phyloP scores from a whole-genome alignment of 2,329 filamentous ascomycete species.

The Diaporthe aspalathi region DNA sequence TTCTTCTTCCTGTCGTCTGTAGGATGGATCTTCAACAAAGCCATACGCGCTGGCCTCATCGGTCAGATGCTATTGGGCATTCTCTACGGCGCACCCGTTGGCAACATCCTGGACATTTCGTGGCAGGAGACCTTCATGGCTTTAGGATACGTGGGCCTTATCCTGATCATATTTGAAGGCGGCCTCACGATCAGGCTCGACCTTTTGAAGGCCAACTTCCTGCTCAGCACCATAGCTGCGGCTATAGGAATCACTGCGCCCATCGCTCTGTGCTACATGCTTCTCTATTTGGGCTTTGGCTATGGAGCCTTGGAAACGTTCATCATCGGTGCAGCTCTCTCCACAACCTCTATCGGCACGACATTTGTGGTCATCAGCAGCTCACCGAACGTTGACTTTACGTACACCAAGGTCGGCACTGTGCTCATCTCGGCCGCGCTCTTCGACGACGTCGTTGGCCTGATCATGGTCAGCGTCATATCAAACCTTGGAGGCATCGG shows the following conservation, averaged over 20 bases:
- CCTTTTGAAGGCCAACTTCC: slow-evolving; percentile 57
- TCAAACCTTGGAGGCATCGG: slow-evolving; percentile 42
- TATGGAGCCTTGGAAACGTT: slow-evolving; percentile 46
- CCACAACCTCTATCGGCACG: slow-evolving; percentile 35
- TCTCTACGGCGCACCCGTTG: slow-evolving; percentile 57
- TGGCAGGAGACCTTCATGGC: slow-evolving; percentile 60
- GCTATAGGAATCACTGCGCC: slow-evolving; percentile 58
- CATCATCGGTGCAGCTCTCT: slow-evolving; percentile 34
- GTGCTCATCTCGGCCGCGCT: slow-evolving; percentile 59
- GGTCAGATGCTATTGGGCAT: slow-evolving; percentile 60
- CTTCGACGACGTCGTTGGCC: slow-evolving; percentile 58
- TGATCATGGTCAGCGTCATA: slow-evolving; percentile 53
- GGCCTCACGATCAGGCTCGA: slow-evolving; percentile 59
- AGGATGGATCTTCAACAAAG: slow-evolving; percentile 54
- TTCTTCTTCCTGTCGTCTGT: slow-evolving; percentile 56
- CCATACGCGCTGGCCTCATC: slow-evolving; percentile 58
- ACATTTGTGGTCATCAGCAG: slow-evolving; percentile 49
- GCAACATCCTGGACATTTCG: slow-evolving; percentile 53
- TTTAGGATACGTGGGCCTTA: slow-evolving; percentile 60
- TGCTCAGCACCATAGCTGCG: slow-evolving; percentile 55
- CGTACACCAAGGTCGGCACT: slow-evolving; percentile 56
- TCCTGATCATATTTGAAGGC: slow-evolving; percentile 64
- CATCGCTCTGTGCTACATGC: slow-evolving; percentile 56
- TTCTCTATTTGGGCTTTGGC: slow-evolving; percentile 56
- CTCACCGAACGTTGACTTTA: slow-evolving; percentile 51